Base-by-base conservation (phyloP, 176 grass and related monocot species). In the Miscanthus lutarioriparius region DNA sequence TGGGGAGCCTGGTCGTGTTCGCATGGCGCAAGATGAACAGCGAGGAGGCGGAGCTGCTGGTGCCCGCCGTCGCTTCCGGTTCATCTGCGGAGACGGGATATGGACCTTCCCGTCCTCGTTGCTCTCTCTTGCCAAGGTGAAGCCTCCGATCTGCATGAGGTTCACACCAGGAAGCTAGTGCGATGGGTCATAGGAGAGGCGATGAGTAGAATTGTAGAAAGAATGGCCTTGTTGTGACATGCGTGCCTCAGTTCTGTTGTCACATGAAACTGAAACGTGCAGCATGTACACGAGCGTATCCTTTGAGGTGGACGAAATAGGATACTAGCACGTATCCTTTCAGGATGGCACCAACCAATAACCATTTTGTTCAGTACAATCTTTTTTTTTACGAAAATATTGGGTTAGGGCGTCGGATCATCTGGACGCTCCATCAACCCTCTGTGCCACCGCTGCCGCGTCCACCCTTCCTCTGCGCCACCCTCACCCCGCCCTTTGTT, bases 81-180 rank as follows among this genome's bases (percentile, higher is more conserved):
- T 97, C 58, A 97, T 97, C 27, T 97, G 92, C 70, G 92, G 95
- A 27, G 95, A 97, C 77, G 95, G 95, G 14, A 77, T 94, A 61
- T 97, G 95, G 95, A 92, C 85, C 45, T 93, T 94, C 39, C 95
- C 95, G 64, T 88, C 95, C 25, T 92, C 95, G 3, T 47, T 97
- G 86, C 84, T 94, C 17, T 89, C 95, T 3, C 83, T 97, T 69
- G 90, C 81, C 0, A 94, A 91, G 80, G 74, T 97, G 19, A 92
- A 85, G 33, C 92, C 95, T 8, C 95, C 95, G 4, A 88, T 97
- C 8, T 97, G 95, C 84, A 97, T 97, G 95, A 92, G 88, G 33
- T 97, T 97, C 80, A 70, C 80, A 8, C 80, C 90, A 2, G 76
- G 88, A 33, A 75, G 79, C 65, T 90, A 88, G 87, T 88, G 86